These are phyloP conservation scores for Yueomyces sinensis DNA, from an alignment of 805 yeast genomes.

Conservation along the genomic window DNA sequence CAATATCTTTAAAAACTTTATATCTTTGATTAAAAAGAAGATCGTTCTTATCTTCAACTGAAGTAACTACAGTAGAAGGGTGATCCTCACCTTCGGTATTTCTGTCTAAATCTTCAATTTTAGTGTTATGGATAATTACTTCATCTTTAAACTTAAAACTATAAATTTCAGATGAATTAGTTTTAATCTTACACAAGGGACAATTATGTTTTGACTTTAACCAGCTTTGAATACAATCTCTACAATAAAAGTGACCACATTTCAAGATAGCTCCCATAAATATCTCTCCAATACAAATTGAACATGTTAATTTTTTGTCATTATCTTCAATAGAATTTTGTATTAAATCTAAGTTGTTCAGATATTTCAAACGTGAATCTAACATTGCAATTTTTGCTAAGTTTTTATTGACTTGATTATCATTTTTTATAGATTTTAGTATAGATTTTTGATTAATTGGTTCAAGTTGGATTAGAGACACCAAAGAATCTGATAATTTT, in stretches of 20 bases:
- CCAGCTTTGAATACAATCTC: constrained; percentile 73
- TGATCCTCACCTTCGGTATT: neutral
- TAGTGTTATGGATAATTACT: constrained; percentile 1
- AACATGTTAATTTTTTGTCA: constrained; percentile 36
- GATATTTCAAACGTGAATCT: constrained; percentile 34
- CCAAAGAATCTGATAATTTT: constrained; percentile 71
- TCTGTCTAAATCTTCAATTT: neutral
- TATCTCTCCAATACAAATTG: constrained; percentile 65
- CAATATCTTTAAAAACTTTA: constrained; percentile 19
- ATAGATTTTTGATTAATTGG: constrained; percentile 7
- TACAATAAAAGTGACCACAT: constrained; percentile 90
- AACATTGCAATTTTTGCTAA: constrained; percentile 16
- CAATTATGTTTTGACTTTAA: constrained; percentile 41
- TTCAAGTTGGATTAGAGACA: constrained; percentile 28
- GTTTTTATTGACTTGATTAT: constrained; percentile 11
- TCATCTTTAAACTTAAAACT: constrained; percentile 40
- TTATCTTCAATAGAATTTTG: constrained; percentile 15
- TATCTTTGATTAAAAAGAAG: constrained; percentile 14
- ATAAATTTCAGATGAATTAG: constrained; percentile 44
- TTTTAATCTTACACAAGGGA: constrained; percentile 63
- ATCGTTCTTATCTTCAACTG: neutral
- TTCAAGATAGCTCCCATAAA: constrained; percentile 66
- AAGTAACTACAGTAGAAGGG: neutral
- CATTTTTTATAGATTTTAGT: constrained; percentile 12
- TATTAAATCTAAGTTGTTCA: constrained; percentile 28